Evolutionary conservation across 495 filamentous ascomycete genomes (phyloP), one percentile per base, ranked within the genome.

Genomic region (Xylaria telfairii): DNA sequence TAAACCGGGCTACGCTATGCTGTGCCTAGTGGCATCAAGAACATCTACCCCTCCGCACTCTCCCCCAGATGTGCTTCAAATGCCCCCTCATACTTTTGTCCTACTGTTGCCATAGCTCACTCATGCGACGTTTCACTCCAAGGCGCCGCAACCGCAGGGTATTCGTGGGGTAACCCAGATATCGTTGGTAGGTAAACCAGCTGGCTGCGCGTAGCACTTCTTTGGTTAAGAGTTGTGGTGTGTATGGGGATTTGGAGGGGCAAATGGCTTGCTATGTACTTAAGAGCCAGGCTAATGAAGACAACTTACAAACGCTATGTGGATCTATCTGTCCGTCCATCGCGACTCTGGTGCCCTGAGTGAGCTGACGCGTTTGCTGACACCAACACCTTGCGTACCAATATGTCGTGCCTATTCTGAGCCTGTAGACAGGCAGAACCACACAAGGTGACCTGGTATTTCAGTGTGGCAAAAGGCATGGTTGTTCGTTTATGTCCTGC

Each of bases 121-220:
- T 56, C 24, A 57, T 70, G 65, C 61, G 61, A 64, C 32, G 68
- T 65, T 37, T 59, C 39, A 64, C 68, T 41, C 12, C 46, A 65
- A 42, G 34, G 39, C 67, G 67, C 67, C 41, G 68, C 61, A 53
- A 15, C 68, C 68, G 68, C 68, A 37, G 54, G 57, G 67, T 69
- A 53, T 51, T 69, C 12, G 26, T n/a, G 54, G 41, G 57, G 26
- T 56, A 21, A 12, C 24, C 32, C 15, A 19, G 24, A 41, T 19
- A 17, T 28, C n/a, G 30, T 12, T 17, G 37, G 34, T 32, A 54
- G 64, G 51, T 17, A 57, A 41, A 24, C 49, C 47, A 66, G 46
- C 41, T 26, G 37, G 51, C 15, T 54, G 49, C 1, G 19, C 15
- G 30, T 67, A 28, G 51, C 24, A 34, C 51, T n/a, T 57, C 65